phyloP scores from a whole-genome alignment of 2,329 filamentous ascomycete species.

The Cercospora sesami region DNA sequence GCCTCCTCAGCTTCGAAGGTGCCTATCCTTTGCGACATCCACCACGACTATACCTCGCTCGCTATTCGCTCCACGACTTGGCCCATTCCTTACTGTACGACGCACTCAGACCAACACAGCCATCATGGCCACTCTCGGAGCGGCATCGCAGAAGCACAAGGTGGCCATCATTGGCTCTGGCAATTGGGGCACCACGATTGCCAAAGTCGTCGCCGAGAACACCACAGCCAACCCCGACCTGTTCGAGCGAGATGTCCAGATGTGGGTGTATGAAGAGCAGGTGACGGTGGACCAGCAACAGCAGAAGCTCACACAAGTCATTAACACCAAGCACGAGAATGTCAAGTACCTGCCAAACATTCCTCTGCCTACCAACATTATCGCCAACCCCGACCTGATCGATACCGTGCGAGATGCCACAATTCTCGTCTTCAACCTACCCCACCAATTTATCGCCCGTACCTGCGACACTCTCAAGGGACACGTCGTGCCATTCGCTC shows the following conservation, averaged over 20 bases:
- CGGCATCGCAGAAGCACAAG: constrained; percentile 75
- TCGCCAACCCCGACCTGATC: constrained; percentile 77
- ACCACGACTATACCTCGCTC: not conserved
- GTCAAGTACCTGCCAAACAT: constrained; percentile 96
- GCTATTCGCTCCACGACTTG: not conserved
- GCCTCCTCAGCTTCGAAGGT: not conserved
- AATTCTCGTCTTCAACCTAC: constrained; percentile 92
- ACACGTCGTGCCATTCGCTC: constrained; percentile 85
- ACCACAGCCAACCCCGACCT: constrained; percentile 72
- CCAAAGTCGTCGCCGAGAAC: constrained; percentile 96
- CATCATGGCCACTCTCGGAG: constrained; percentile 51
- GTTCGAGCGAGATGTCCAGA: constrained; percentile 87
- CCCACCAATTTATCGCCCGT: constrained; percentile 91
- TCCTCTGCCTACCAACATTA: constrained; percentile 74
- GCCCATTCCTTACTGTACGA: too few relatives aligned
- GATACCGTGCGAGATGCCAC: constrained; percentile 81
- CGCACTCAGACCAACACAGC: not conserved
- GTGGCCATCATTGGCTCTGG: constrained; percentile 92
- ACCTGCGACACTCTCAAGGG: constrained; percentile 83
- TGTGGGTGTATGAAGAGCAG: constrained; percentile 99
- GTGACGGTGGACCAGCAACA: constrained; percentile 73
- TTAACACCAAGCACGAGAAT: constrained; percentile 94
- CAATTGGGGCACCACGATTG: constrained; percentile 97
- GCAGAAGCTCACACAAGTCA: constrained; percentile 86
- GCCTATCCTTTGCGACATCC: not conserved